Evolutionary conservation across 495 filamentous ascomycete genomes (phyloP).

Genomic region (Aspergillus indologenus): DNA sequence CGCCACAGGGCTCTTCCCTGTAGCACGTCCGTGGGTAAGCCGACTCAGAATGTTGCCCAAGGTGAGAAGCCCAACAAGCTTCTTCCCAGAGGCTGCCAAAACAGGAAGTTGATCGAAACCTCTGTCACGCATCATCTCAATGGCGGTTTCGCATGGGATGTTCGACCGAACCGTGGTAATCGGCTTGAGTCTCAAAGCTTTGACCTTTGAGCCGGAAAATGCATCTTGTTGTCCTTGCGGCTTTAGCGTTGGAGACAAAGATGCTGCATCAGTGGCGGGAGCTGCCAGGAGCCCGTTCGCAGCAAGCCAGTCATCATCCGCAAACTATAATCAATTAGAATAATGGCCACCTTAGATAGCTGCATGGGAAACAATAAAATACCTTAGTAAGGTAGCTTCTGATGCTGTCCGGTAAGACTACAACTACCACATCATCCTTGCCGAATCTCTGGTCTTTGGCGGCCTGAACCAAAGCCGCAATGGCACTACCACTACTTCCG

Average conservation of each 20-base stretch:
- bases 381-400: conserved; percentile 95
- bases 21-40: conserved; percentile 76
- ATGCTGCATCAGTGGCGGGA: conserved; percentile 48
- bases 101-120: conserved; percentile 96
- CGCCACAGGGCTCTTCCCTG: conserved; percentile 64
- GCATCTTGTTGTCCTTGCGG: conserved; percentile 45
- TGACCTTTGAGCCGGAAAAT: conserved; percentile 71
- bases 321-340: conserved; percentile 55
- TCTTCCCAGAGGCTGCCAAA: conserved; percentile 60
- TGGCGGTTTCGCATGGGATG: conserved; percentile 72
- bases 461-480: conserved; percentile 78
- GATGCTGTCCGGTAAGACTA: conserved; percentile 92
- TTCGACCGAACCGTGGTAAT: conserved; percentile 74
- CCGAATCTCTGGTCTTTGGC: conserved; percentile 70
- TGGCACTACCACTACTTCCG: conserved; percentile 89
- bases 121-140: conserved; percentile 96
- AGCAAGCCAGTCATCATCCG: conserved; percentile 96
- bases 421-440: conserved; percentile 81
- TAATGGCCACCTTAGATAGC: background rate
- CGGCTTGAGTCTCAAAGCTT: conserved; percentile 81
- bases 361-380: background rate
- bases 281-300: conserved; percentile 83
- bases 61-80: conserved; percentile 86
- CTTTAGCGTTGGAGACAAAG: conserved; percentile 37
- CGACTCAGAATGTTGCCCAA: conserved; percentile 91